Evolutionary conservation across 129 eudicot species (phyloP), one percentile per base, ranked within the genome.

Genomic region (Silybum marianum): DNA sequence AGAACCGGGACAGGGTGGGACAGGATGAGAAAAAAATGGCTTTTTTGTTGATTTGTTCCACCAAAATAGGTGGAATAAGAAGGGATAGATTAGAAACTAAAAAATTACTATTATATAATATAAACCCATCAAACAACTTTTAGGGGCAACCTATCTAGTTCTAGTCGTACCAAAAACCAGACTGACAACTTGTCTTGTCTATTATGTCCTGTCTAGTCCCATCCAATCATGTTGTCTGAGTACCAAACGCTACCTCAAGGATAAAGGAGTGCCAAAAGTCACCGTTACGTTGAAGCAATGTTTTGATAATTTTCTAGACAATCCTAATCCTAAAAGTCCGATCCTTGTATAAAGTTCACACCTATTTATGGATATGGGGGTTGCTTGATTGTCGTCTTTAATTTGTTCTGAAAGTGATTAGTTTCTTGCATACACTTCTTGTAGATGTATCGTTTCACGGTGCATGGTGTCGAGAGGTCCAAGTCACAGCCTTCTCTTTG

Each of bases 361-460:
- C 71, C 83, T 62, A n/a, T 78, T 30, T 39, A 28, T 28, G 69
- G 46, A 18, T 74, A 26, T 3, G 21, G 2, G 9, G 54, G 2
- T 24, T 24, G 16, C 13, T 54, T 18, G 22, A 51, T 40, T 63
- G 40, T 8, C 32, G 1, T 77, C 26, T 32, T 34, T 65, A 34
- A 9, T 66, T 51, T 76, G 14, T 66, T 39, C 13, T 16, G 72
- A 13, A 67, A 82, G 30, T 85, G 67, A 72, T 51, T 36, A 42
- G 22, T 70, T 85, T 40, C 70, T 51, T 71, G 46, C 28, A 11
- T 70, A 34, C 70, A 9, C 70, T 84, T 65, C 65, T 78, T 83
- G 83, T 88, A 95, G 99, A 89, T 92, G 97, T 87, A 90, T 83
- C 84, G 94, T 7, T 95, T 92, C 86, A 82, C 86, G 22, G 86